A percentile compares a stretch with the other conserved stretches of the same genome.
These are phyloP conservation scores for Hirschioporus abietinus DNA, from an alignment of 768 basidiomycete genomes.

Conservation along the genomic window DNA sequence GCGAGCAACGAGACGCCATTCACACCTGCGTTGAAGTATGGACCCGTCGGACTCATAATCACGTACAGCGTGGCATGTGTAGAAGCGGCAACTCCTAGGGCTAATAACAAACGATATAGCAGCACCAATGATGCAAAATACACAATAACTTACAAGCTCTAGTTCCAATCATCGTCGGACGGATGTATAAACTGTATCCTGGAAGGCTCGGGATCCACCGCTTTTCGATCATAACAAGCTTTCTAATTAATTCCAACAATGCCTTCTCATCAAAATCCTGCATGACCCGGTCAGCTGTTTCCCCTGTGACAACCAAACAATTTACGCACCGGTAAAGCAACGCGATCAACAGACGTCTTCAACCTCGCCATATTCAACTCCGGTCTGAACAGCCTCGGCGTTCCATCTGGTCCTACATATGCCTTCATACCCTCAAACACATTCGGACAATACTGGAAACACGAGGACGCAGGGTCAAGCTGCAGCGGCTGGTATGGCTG, in stretches of 20 bases:
- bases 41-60: constrained; percentile 62
- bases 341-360: constrained; percentile 57
- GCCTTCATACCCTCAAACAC: constrained; percentile 75
- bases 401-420: constrained; percentile 65
- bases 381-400: constrained; percentile 75
- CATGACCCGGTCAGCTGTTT: constrained; percentile 8
- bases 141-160: constrained; percentile 26
- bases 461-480: constrained; percentile 51
- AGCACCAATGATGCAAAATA: background rate
- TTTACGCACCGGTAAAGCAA: constrained; percentile 61
- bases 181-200: constrained; percentile 83
- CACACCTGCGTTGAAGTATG: constrained; percentile 45
- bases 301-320: background rate
- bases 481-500: constrained; percentile 59
- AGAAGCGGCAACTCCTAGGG: constrained; percentile 68
- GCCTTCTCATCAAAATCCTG: constrained; percentile 41
- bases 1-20: constrained; percentile 46
- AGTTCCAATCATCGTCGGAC: constrained; percentile 65
- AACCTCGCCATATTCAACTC: constrained; percentile 83
- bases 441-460: constrained; percentile 57
- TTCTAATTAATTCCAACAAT: constrained; percentile 51
- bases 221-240: constrained; percentile 63
- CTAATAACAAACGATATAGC: constrained; percentile 25
- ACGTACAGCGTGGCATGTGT: constrained; percentile 82
- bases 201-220: constrained; percentile 77